Percentiles rank a stretch among this genome's conserved stretches.
Conservation (phyloP, 208 protist genomes). For the Leishmania aethiopica region DNA sequence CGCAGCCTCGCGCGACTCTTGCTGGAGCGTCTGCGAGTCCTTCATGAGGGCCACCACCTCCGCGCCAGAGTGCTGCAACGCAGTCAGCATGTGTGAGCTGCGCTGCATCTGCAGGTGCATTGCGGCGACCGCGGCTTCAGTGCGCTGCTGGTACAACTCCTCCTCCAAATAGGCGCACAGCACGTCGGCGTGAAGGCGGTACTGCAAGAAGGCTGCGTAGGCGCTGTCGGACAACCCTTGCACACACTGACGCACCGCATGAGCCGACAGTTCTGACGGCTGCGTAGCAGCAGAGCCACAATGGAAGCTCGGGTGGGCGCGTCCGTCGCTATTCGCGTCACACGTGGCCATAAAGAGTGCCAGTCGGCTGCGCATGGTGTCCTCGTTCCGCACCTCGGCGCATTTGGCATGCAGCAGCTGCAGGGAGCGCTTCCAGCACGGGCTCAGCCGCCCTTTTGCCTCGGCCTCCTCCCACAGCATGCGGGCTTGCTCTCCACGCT, state of each 20-base stretch:
- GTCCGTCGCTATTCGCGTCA: slow-evolving; percentile 69
- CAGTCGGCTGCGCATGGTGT: slow-evolving; percentile 65
- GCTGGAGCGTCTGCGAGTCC: slow-evolving; percentile 36
- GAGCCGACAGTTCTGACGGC: slow-evolving; percentile 8
- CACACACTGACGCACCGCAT: slow-evolving; percentile 45
- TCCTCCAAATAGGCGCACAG: slow-evolving; percentile 86
- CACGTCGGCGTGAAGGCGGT: slow-evolving; percentile 82
- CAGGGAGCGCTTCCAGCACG: slow-evolving; percentile 79
- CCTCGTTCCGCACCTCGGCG: slow-evolving; percentile 41
- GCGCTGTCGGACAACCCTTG: slow-evolving; percentile 53
- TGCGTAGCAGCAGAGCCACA: slow-evolving; percentile 16
- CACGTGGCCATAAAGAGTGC: slow-evolving; percentile 81
- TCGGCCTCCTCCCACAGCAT: slow-evolving; percentile 56
- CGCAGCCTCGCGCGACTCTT: slow-evolving; percentile 34
- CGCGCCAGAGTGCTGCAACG: slow-evolving; percentile 38
- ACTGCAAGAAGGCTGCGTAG: slow-evolving; percentile 84
- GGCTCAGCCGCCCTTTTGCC: slow-evolving; percentile 47
- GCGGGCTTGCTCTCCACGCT: slow-evolving; percentile 25
- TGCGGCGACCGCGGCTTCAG: slow-evolving; percentile 65
- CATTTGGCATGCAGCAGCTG: slow-evolving; percentile 51
- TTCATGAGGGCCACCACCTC: slow-evolving; percentile 28
- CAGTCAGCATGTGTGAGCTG: slow-evolving; percentile 38
- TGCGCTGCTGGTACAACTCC: slow-evolving; percentile 88
- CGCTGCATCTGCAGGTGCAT: slow-evolving; percentile 44
- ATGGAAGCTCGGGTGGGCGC: slow-evolving; percentile 37